These are phyloP conservation scores for Firmiana major DNA, from an alignment of 345 rosid species.

Conservation along the genomic window DNA sequence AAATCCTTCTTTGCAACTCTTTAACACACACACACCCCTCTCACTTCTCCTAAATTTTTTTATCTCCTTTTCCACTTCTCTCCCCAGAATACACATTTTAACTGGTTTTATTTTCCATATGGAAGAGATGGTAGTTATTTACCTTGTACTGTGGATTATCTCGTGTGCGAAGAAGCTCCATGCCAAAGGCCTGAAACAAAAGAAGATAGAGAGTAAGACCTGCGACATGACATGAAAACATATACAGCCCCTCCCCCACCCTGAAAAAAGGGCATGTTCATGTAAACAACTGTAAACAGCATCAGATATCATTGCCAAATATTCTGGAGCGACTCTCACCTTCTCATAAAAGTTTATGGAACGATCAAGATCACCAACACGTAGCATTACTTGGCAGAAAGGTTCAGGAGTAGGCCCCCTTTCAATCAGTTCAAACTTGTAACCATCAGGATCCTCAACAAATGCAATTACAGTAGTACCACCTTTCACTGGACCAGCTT, in stretches of 20 bases:
- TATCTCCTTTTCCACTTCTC: not conserved
- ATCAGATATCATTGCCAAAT: not conserved
- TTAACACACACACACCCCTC: not conserved
- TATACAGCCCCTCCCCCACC: not conserved
- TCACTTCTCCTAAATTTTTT: not conserved
- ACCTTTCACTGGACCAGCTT: slow-evolving; percentile 97
- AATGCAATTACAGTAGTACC: slow-evolving; percentile 89
- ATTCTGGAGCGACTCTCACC: slow-evolving; percentile 38
- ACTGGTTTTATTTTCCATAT: not conserved
- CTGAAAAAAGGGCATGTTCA: not conserved
- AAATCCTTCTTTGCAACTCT: slow-evolving; percentile 1
- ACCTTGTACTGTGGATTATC: slow-evolving; percentile 98
- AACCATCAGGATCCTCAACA: slow-evolving; percentile 98
- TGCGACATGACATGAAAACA: not conserved
- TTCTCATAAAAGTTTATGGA: slow-evolving; percentile 88
- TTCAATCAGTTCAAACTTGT: slow-evolving; percentile 92
- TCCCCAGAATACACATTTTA: not conserved
- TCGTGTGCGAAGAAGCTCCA: slow-evolving; percentile 89
- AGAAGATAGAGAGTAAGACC: not conserved
- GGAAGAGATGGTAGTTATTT: slow-evolving; percentile 1
- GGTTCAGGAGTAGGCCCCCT: slow-evolving; percentile 99
- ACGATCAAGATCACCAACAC: slow-evolving; percentile 94
- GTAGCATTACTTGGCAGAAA: slow-evolving; percentile 98
- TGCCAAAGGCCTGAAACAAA: slow-evolving; percentile 75
- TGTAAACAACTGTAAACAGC: not conserved